phyloP scores from a whole-genome alignment of 1,139 yeast species.

The Candida labiduridarum region DNA sequence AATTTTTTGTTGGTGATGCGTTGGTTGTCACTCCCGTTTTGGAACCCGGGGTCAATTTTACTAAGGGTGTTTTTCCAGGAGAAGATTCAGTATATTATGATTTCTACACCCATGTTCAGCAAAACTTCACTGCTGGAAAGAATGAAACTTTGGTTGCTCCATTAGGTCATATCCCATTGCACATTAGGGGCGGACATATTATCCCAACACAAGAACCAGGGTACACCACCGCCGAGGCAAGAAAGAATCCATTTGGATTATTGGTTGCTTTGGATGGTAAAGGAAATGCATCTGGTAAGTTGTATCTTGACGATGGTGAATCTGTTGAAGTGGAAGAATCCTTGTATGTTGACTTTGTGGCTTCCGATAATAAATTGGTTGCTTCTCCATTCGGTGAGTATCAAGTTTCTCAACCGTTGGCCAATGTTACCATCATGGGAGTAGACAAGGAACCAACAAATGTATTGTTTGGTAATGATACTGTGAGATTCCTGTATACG shows the following conservation, averaged over 20 bases:
- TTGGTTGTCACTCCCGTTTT: constrained; percentile 26
- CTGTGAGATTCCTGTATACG: constrained; percentile 17
- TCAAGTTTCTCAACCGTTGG: constrained; percentile 23
- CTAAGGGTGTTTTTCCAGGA: constrained; percentile 29
- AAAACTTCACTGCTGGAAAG: constrained; percentile 22
- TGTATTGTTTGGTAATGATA: constrained; percentile 19
- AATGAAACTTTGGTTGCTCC: constrained; percentile 26
- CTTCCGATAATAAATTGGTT: constrained; percentile 16
- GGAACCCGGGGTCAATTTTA: constrained; percentile 23
- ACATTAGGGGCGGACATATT: constrained; percentile 24
- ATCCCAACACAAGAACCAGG: constrained; percentile 32
- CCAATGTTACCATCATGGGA: constrained; percentile 28
- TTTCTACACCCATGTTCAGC: constrained; percentile 30
- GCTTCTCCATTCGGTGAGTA: constrained; percentile 22
- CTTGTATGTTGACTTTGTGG: constrained; percentile 22
- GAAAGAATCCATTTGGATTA: constrained; percentile 30
- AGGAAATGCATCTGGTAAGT: constrained; percentile 21
- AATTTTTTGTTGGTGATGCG: constrained; percentile 27
- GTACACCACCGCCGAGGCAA: constrained; percentile 28
- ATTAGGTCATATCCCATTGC: constrained; percentile 26
- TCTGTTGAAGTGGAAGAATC: constrained; percentile 21
- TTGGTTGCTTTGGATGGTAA: constrained; percentile 28
- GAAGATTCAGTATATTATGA: constrained; percentile 32
- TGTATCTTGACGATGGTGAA: constrained; percentile 33
- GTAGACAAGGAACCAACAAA: constrained; percentile 21